A percentile compares a stretch with the other conserved stretches of the same genome.
phyloP scores from a whole-genome alignment of 2,329 filamentous ascomycete genomes.

The Fonsecaea pedrosoi region DNA sequence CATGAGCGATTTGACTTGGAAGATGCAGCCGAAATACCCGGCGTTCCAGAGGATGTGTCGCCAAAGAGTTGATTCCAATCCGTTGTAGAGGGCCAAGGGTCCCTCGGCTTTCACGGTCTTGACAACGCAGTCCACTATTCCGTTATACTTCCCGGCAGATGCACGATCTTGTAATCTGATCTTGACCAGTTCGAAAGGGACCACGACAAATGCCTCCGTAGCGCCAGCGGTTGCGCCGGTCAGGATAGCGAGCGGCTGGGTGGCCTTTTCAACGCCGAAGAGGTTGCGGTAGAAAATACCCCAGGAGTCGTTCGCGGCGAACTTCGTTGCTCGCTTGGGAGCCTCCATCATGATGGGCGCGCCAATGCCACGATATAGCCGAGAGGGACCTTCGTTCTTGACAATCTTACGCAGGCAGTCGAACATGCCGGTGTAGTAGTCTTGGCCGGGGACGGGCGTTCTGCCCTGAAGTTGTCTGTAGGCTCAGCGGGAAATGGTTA shows the following conservation, averaged over 20 bases:
- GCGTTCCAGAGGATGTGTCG: conserved; percentile 93
- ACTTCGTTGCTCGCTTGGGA: conserved; percentile 95
- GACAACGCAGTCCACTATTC: conserved; percentile 59
- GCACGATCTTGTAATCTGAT: conserved; percentile 96
- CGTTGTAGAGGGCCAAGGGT: conserved; percentile 89
- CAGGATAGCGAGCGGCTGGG: conserved; percentile 85
- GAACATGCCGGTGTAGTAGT: conserved; percentile 94
- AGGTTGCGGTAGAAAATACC: conserved; percentile 88
- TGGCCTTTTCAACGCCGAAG: conserved; percentile 88
- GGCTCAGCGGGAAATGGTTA: not conserved
- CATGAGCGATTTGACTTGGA: conserved; percentile 87
- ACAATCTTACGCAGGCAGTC: conserved; percentile 99
- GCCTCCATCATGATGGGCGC: conserved; percentile 98
- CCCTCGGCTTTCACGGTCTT: conserved; percentile 84
- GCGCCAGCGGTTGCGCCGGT: conserved; percentile 95
- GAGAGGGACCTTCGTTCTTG: conserved; percentile 87
- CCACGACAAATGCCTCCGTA: conserved; percentile 94
- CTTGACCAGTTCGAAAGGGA: conserved; percentile 98
- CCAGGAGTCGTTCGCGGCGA: conserved; percentile 99
- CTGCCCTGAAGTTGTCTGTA: conserved; percentile 86
- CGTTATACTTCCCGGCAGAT: conserved; percentile 75
- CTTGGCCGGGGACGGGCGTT: conserved; percentile 69
- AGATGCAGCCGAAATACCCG: conserved; percentile 98
- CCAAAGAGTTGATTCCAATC: conserved; percentile 96
- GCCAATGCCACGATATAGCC: conserved; percentile 92